These are phyloP conservation scores for Chlorella variabilis DNA, from an alignment of 163 green algal genomes.

Conservation along the genomic window DNA sequence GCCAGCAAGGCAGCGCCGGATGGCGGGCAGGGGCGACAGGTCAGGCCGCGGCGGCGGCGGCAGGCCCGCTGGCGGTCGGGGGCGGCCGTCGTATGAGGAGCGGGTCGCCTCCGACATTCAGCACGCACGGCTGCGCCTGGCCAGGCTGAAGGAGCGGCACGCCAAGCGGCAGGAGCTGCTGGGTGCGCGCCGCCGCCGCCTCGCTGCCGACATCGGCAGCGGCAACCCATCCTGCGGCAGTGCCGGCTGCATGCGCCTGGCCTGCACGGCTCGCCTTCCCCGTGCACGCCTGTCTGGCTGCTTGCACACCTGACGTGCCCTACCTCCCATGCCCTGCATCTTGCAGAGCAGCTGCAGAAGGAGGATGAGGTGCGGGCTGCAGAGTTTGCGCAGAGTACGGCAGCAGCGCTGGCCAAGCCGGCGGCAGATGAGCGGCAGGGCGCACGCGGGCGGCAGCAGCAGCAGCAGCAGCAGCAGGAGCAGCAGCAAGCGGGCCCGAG, in stretches of 20 bases:
- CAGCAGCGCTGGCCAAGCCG: not conserved
- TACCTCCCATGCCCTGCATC: not conserved
- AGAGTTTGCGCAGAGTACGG: not conserved
- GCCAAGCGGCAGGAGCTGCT: conserved; percentile 6
- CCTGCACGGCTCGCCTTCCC: too few relatives aligned
- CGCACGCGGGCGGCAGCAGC: too few relatives aligned
- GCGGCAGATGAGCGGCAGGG: not conserved
- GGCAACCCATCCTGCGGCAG: too few relatives aligned
- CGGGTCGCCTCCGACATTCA: conserved; percentile 5
- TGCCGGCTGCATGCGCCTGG: not conserved
- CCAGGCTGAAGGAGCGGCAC: not conserved
- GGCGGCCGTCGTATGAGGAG: conserved; percentile 16
- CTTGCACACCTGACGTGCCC: too few relatives aligned
- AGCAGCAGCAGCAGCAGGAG: not conserved
- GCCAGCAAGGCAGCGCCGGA: too few relatives aligned
- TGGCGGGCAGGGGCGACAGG: not conserved
- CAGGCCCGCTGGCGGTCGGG: not conserved
- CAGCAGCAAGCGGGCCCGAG: not conserved
- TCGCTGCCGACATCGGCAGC: not conserved
- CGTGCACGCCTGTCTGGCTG: too few relatives aligned
- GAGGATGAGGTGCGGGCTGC: not conserved
- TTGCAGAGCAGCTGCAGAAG: not conserved
- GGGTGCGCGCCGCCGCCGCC: not conserved
- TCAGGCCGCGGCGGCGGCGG: not conserved
- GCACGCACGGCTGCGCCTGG: not conserved